Base-by-base conservation (phyloP, 2,329 filamentous ascomycete species). In the Diaporthe caulivora region DNA sequence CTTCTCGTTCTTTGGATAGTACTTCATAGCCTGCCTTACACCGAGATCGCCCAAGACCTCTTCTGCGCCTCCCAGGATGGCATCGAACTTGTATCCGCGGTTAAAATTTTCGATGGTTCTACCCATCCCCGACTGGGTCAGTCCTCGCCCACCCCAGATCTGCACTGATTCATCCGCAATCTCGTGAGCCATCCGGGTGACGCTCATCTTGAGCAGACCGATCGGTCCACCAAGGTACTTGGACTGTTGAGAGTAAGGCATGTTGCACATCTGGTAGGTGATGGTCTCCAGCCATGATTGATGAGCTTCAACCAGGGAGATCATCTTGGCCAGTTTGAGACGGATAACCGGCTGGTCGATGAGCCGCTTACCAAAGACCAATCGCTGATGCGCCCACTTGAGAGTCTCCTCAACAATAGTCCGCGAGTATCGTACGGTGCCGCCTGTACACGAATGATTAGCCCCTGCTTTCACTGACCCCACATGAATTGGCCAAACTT, bases 291-390 rank as follows among this genome's bases (percentile, higher is more conserved):
- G 89, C 94, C 94, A 97, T 26, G 94, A 90, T 82, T 97, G 94
- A 83, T 93, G 92, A n/a, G 93, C 88, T 82, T 97, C 94, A 77
- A 91, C 89, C 65, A 93, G 90, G 6, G 93, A 90, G 77, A 97
- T 97, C 94, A 97, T 97, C 81, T 94, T 94, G 75, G 94, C 94
- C 72, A 97, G 90, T 91, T 97, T 97, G 79, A 94, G 92, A 26
- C 92, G 89, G 78, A 97, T 95, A 57, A 94, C 93, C 31, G 94
- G 93, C 80, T 97, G 94, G 79, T 95, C 92, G 77, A 96, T 92
- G 53, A 97, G 87, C 37, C 92, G 92, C 86, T 96, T 96, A 80
- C 91, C 91, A 80, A 97, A 97, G 76, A 97, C 94, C 34, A 95
- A 87, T 65, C 94, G 92, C 84, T 97, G 95, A 85, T 97, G 94